These are phyloP conservation scores for Brassica incana DNA, from an alignment of 345 rosid species.

Conservation along the genomic window DNA sequence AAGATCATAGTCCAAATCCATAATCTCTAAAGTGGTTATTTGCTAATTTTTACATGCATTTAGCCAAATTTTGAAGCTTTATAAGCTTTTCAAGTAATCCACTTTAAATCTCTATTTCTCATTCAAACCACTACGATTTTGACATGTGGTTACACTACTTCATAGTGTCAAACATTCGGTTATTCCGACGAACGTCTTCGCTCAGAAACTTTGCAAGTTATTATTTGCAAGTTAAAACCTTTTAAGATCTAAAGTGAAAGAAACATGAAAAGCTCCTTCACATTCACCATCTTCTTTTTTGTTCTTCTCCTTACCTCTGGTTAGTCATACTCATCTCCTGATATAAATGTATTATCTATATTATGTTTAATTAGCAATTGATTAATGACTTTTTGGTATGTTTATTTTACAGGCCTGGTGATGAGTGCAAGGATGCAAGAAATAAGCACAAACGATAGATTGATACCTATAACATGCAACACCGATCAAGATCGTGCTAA, in stretches of 20 bases:
- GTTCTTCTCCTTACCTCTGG: slow-evolving; percentile 17
- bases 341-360: not conserved
- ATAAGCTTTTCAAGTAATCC: too few species aligned
- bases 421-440: slow-evolving; percentile 27
- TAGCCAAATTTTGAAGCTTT: too few species aligned
- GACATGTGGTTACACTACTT: too few species aligned
- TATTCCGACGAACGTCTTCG: too few species aligned
- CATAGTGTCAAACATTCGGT: too few species aligned
- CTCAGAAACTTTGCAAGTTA: too few species aligned
- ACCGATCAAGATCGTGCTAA: slow-evolving; percentile 28
- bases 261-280: slow-evolving; percentile 27
- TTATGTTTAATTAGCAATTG: not conserved
- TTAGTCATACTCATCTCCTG: not conserved
- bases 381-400: not conserved
- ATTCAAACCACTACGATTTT: too few species aligned
- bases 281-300: slow-evolving; percentile 18
- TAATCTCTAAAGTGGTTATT: too few species aligned
- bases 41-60: too few species aligned
- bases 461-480: slow-evolving; percentile 32
- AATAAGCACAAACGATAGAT: not conserved
- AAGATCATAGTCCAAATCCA: too few species aligned
- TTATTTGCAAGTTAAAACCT: not conserved
- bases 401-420: slow-evolving; percentile 16
- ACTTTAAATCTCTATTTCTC: too few species aligned
- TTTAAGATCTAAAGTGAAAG: not conserved